Evolutionary conservation across 2,329 filamentous ascomycete genomes (phyloP).

Genomic region (Graphilbum sp.): DNA sequence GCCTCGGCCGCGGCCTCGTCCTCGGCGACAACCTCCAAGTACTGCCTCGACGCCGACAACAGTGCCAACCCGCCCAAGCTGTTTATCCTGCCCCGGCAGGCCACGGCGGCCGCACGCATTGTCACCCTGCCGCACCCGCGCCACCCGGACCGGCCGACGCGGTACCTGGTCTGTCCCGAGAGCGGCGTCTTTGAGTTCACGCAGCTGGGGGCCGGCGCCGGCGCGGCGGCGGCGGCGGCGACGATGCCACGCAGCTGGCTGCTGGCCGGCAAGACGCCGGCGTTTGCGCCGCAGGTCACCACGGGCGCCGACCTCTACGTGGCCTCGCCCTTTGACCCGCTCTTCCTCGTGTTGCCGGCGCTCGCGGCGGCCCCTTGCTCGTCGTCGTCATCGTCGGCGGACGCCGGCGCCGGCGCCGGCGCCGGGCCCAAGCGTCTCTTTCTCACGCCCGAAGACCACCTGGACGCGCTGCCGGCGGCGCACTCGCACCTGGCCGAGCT

Average conservation of each 20-base stretch:
- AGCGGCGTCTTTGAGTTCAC: constrained; percentile 51
- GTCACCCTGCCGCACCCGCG: constrained; percentile 44
- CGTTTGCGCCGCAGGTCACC: constrained; percentile 28
- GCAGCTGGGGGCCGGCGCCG: too few species aligned
- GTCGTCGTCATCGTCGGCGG: constrained; percentile 14
- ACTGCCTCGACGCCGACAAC: constrained; percentile 22
- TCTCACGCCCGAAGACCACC: constrained; percentile 53
- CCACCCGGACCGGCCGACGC: constrained; percentile 29
- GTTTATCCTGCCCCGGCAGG: constrained; percentile 43
- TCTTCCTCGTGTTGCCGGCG: constrained; percentile 69
- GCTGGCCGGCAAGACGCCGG: constrained; percentile 18
- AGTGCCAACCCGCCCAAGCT: constrained; percentile 31
- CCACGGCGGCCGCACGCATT: constrained; percentile 37
- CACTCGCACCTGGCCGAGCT: constrained; percentile 44
- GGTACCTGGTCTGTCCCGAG: constrained; percentile 46
- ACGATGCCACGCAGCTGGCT: constrained; percentile 47
- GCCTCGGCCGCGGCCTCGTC: constrained; percentile 13
- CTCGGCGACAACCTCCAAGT: constrained; percentile 19
- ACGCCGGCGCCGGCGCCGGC: not conserved
- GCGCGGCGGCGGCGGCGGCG: too few species aligned
- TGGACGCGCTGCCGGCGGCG: constrained; percentile 42
- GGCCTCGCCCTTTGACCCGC: constrained; percentile 66
- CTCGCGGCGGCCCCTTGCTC: constrained; percentile 33
- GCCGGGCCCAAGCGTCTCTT: constrained; percentile 42
- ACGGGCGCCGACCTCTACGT: constrained; percentile 62